Conservation (phyloP, 305 asterid genomes). For the Coffea humblotiana region DNA sequence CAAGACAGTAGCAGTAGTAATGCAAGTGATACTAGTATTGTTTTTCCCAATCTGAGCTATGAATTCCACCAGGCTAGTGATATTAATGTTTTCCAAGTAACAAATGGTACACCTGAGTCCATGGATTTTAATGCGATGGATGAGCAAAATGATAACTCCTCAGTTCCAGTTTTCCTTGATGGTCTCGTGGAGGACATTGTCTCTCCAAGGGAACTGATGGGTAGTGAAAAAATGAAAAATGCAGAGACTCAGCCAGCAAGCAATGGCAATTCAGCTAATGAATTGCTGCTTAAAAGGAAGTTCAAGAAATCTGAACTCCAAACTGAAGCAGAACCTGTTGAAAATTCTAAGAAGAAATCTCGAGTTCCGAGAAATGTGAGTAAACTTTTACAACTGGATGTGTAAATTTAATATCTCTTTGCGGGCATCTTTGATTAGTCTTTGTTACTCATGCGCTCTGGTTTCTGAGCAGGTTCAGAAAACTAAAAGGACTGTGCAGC, state of each 20-base stretch:
- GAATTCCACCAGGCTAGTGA: slow-evolving; percentile 20
- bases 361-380: slow-evolving; percentile 63
- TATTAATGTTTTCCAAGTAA: slow-evolving; percentile 15
- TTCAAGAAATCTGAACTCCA: slow-evolving; percentile 10
- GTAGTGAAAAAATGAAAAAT: slow-evolving; percentile 8
- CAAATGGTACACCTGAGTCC: slow-evolving; percentile 23
- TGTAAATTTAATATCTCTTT: not conserved
- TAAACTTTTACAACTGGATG: not conserved
- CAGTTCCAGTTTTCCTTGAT: slow-evolving; percentile 28
- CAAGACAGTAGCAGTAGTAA: slow-evolving; percentile 52
- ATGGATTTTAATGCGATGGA: slow-evolving; percentile 28
- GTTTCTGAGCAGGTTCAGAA: slow-evolving; percentile 39
- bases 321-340: slow-evolving; percentile 11
- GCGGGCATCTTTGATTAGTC: not conserved
- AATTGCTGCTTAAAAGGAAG: slow-evolving; percentile 48
- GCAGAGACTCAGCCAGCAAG: slow-evolving; percentile 16
- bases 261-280: slow-evolving; percentile 24
- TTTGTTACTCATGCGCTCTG: slow-evolving; percentile 5
- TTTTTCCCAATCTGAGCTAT: slow-evolving; percentile 18
- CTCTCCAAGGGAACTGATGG: slow-evolving; percentile 27
- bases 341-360: slow-evolving; percentile 53
- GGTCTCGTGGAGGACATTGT: slow-evolving; percentile 32
- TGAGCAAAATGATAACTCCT: slow-evolving; percentile 8
- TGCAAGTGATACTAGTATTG: slow-evolving; percentile 25
- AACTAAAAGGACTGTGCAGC: slow-evolving; percentile 26